A percentile compares a stretch with the other conserved stretches of the same genome.
These are phyloP conservation scores for Perkinsus marinus DNA, from an alignment of 169 alveolate species.

Conservation along the genomic window DNA sequence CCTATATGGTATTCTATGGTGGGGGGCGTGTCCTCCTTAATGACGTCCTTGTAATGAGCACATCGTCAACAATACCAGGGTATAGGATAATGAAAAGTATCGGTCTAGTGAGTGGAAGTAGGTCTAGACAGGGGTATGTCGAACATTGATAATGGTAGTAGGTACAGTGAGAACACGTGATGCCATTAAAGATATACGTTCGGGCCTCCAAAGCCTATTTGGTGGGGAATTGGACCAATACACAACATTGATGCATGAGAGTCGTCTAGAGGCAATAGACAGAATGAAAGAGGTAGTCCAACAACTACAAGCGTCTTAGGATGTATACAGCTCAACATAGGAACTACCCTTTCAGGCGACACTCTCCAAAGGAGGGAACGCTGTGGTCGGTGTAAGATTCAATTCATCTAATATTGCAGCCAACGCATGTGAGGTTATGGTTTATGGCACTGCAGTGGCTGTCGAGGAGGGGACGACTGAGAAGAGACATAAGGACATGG, in stretches of 20 bases:
- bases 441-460: background rate
- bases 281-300: background rate
- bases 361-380: background rate
- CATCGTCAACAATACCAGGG: background rate
- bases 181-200: background rate
- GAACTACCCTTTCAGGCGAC: background rate
- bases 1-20: background rate
- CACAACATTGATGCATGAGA: background rate
- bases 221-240: background rate
- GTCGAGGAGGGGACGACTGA: background rate
- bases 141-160: background rate
- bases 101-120: background rate
- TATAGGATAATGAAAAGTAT: background rate
- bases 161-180: background rate
- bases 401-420: background rate
- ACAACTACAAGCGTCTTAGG: background rate
- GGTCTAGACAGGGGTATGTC: background rate
- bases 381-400: background rate
- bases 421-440: background rate
- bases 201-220: background rate
- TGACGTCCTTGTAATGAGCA: background rate
- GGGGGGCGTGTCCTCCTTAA: background rate
- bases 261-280: background rate
- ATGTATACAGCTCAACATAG: background rate
- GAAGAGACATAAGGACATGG: background rate